Conservation (phyloP, 2,329 filamentous ascomycete genomes). For the Diaporthe helianthi region DNA sequence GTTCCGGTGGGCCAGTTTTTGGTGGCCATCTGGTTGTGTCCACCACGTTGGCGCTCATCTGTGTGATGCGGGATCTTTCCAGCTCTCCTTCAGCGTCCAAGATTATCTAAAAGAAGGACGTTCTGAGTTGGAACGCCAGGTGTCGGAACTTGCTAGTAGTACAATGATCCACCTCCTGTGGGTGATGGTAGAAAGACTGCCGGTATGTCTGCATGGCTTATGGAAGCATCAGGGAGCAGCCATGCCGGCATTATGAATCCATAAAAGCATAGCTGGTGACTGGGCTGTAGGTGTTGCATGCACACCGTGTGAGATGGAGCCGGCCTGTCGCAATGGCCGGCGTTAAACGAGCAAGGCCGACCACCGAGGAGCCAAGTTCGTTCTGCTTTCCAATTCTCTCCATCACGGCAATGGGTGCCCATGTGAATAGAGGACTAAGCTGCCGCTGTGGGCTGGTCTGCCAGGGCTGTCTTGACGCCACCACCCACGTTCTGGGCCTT, state of each 20-base stretch:
- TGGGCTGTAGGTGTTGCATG: background rate
- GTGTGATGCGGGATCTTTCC: background rate
- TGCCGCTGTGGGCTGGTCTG: background rate
- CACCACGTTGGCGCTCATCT: background rate
- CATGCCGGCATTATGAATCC: background rate
- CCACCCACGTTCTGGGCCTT: background rate
- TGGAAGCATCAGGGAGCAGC: background rate
- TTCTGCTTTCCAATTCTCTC: background rate
- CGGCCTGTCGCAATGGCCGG: no score
- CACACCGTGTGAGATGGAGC: no score
- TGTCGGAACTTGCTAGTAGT: background rate
- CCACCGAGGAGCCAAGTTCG: background rate
- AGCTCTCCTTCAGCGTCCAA: constrained; percentile 9
- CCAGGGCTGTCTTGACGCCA: background rate
- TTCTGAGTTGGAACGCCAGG: background rate
- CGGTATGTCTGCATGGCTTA: background rate
- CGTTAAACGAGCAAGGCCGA: background rate
- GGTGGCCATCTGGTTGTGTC: background rate
- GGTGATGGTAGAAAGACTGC: background rate
- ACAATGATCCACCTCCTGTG: background rate
- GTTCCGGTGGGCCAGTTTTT: background rate
- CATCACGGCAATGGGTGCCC: background rate
- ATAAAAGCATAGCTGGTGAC: background rate
- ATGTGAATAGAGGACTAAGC: background rate
- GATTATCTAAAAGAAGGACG: constrained; percentile 21